phyloP scores from a whole-genome alignment of 768 basidiomycete species.

The Lactarius deliciosus region DNA sequence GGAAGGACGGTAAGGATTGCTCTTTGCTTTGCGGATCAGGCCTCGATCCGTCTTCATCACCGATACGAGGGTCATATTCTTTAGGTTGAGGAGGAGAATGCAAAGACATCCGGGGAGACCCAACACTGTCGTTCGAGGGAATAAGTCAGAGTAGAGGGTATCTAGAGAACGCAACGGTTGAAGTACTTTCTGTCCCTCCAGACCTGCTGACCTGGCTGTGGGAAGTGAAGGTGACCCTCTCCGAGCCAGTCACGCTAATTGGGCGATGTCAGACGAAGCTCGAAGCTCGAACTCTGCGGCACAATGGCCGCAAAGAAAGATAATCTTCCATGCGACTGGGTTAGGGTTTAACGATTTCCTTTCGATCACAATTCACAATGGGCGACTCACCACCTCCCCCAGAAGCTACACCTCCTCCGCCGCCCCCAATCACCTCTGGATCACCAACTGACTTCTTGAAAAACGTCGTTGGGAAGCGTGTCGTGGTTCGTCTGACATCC shows the following conservation, averaged over 20 bases:
- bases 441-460: constrained; percentile 93
- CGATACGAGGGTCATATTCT: constrained; percentile 33
- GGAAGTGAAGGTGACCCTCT: neutral
- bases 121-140: neutral
- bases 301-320: neutral
- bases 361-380: constrained; percentile 28
- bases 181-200: neutral
- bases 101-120: constrained; percentile 7
- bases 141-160: neutral
- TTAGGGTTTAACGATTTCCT: constrained; percentile 3
- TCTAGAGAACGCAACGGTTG: neutral
- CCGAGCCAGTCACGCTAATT: neutral
- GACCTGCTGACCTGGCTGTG: neutral
- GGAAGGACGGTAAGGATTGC: neutral
- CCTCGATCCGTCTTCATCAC: constrained; percentile 31
- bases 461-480: constrained; percentile 93
- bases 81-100: constrained; percentile 3
- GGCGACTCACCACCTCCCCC: constrained; percentile 41
- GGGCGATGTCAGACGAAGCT: neutral
- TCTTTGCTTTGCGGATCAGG: constrained; percentile 20
- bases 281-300: neutral
- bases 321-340: neutral
- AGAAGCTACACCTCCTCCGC: constrained; percentile 46
- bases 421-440: constrained; percentile 54
- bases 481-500: constrained; percentile 72